Evolutionary conservation across 805 yeast genomes (phyloP).

Genomic region (Wickerhamiella musiphila): DNA sequence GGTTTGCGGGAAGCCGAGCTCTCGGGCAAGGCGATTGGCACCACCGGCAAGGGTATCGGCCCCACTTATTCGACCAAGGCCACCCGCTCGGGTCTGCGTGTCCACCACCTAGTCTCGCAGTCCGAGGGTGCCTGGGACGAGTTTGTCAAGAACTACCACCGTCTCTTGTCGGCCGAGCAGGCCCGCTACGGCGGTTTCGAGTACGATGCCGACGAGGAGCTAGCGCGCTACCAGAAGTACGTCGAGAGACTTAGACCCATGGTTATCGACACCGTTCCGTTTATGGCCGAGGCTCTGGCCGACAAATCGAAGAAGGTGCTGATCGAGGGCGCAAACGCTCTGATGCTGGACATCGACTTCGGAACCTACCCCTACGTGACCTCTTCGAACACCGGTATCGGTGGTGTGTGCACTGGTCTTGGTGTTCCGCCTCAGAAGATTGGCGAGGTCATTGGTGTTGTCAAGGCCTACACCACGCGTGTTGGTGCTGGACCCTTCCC

Average conservation of each 20-base stretch:
- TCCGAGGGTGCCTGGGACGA: constrained; percentile 88
- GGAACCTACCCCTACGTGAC: constrained; percentile 98
- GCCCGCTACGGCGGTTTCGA: constrained; percentile 89
- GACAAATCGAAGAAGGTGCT: constrained; percentile 62
- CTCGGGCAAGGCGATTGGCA: constrained; percentile 71
- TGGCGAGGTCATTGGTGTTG: constrained; percentile 79
- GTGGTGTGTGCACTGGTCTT: constrained; percentile 93
- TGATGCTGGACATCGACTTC: constrained; percentile 92
- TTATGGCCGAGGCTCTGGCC: constrained; percentile 56
- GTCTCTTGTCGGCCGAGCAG: constrained; percentile 64
- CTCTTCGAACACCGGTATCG: constrained; percentile 88
- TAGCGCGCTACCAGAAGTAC: constrained; percentile 56
- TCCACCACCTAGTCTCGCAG: constrained; percentile 83
- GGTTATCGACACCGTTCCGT: constrained; percentile 79
- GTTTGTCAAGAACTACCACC: constrained; percentile 58
- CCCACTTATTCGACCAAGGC: constrained; percentile 97
- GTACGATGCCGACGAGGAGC: constrained; percentile 66
- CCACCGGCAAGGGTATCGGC: constrained; percentile 98
- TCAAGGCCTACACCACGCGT: constrained; percentile 95
- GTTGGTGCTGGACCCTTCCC: constrained; percentile 99
- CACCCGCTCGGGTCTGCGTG: constrained; percentile 89
- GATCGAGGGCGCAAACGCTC: constrained; percentile 95
- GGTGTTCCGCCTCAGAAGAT: constrained; percentile 87
- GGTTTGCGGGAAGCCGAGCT: constrained; percentile 88
- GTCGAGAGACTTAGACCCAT: constrained; percentile 67